phyloP scores from a whole-genome alignment of 2,329 filamentous ascomycete species.

The Microsporum audouinii region DNA sequence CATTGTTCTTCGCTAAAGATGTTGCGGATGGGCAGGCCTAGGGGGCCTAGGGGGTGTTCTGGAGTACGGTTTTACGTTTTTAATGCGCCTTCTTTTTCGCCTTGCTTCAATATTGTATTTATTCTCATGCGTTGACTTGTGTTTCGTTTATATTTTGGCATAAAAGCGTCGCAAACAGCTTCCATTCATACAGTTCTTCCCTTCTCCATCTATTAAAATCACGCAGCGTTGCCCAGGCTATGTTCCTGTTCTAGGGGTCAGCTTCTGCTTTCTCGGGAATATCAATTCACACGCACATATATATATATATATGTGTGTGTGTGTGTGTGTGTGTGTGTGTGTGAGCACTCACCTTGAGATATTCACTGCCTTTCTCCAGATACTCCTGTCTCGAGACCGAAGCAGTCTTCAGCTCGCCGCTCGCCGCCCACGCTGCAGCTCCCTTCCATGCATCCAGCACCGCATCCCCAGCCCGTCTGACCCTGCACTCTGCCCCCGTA shows the following conservation, averaged over 20 bases:
- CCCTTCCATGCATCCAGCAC: conserved; percentile 87
- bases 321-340: no score
- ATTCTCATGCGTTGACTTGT: not conserved
- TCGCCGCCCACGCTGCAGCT: conserved; percentile 67
- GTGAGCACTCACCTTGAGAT: conserved; percentile 57
- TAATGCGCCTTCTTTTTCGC: not conserved
- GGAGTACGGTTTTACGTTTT: not conserved
- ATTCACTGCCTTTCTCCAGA: conserved; percentile 82
- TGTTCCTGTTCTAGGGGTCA: not conserved
- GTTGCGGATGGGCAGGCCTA: not conserved
- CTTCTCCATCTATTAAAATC: not conserved
- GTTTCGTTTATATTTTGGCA: not conserved
- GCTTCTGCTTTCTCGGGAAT: not conserved
- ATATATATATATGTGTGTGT: no score
- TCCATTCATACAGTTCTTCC: not conserved
- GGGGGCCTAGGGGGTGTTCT: not conserved
- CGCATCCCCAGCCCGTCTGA: conserved; percentile 62
- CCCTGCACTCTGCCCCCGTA: conserved; percentile 51
- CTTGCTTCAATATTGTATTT: not conserved
- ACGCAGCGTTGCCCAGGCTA: not conserved
- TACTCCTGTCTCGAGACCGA: conserved; percentile 74
- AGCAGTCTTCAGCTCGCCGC: conserved; percentile 48
- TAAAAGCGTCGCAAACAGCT: not conserved
- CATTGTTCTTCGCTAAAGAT: not conserved
- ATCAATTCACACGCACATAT: no score